A percentile compares a stretch with the other conserved stretches of the same genome.
Evolutionary conservation across 2,329 filamentous ascomycete species (phyloP).

Genomic region (Aspergillus sp.): DNA sequence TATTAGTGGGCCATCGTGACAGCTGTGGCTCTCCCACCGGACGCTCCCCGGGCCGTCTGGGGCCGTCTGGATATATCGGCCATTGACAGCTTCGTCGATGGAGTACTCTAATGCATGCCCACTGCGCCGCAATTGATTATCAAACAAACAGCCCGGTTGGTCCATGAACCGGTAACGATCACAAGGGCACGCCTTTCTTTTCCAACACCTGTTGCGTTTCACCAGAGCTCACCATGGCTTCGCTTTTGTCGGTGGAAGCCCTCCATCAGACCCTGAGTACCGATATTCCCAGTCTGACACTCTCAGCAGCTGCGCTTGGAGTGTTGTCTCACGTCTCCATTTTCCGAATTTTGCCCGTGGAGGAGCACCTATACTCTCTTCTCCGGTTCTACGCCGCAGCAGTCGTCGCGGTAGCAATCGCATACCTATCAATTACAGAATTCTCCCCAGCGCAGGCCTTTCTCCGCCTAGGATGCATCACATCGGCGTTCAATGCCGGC

Average conservation of each 20-base stretch:
- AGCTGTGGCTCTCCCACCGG: too few species aligned
- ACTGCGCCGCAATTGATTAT: too few species aligned
- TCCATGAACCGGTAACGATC: too few species aligned
- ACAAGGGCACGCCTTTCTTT: too few species aligned
- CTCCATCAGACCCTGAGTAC: not conserved
- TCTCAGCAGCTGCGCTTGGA: not conserved
- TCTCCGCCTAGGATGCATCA: not conserved
- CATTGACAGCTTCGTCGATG: too few species aligned
- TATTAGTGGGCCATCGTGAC: too few species aligned
- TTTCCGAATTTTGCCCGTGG: slow-evolving; percentile 10
- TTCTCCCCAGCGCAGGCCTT: not conserved
- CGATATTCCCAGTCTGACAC: not conserved
- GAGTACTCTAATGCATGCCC: too few species aligned
- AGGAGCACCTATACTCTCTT: slow-evolving; percentile 7
- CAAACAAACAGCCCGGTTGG: too few species aligned
- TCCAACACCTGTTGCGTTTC: too few species aligned
- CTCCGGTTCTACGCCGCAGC: not conserved
- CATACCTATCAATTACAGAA: not conserved
- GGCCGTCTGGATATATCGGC: too few species aligned
- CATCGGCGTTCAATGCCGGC: not conserved
- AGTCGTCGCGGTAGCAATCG: not conserved
- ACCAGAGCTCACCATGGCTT: not conserved
- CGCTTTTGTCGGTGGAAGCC: not conserved
- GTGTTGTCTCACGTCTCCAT: slow-evolving; percentile 2
- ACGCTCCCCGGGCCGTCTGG: too few species aligned